Evolutionary conservation across 2,329 filamentous ascomycete genomes (phyloP).

Genomic region (Pseudogymnoascus sp.): DNA sequence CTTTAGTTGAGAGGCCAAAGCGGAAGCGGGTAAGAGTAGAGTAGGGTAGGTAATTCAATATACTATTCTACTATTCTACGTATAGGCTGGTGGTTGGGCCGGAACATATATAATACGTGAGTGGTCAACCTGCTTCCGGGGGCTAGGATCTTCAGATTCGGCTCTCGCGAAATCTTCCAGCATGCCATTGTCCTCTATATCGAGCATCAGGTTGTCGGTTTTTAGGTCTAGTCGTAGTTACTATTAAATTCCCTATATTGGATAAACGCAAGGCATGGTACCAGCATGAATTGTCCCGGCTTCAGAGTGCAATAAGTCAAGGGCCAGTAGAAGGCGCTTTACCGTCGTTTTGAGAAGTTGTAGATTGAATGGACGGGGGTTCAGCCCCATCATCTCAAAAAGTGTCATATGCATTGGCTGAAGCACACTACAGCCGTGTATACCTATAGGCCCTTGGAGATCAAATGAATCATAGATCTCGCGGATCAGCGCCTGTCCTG

Average conservation of each 20-base stretch:
- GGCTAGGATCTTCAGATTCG: conserved; percentile 22
- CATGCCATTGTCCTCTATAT: conserved; percentile 24
- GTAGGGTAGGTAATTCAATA: no score
- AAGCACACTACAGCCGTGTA: conserved; percentile 19
- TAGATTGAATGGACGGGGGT: conserved; percentile 9
- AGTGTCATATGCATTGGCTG: conserved; percentile 17
- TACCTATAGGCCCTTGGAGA: conserved; percentile 16
- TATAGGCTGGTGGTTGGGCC: no score
- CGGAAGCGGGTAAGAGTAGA: no score
- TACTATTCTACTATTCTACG: no score
- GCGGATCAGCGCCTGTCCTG: conserved; percentile 26
- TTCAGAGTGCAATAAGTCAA: conserved; percentile 22
- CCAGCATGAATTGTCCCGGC: conserved; percentile 21
- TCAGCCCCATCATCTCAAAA: conserved; percentile 12
- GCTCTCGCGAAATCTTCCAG: conserved; percentile 19
- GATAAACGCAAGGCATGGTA: conserved; percentile 13
- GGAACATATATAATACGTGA: conserved; percentile 27
- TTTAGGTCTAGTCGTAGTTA: conserved; percentile 24
- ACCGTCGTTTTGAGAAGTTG: conserved; percentile 16
- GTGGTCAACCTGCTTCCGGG: conserved; percentile 23
- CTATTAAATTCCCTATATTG: conserved; percentile 5
- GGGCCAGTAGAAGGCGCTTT: conserved; percentile 14
- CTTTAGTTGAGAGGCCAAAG: no score
- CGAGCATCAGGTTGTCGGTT: conserved; percentile 27
- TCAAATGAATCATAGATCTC: conserved; percentile 28